Evolutionary conservation across 305 asterid genomes (phyloP).

Genomic region (Striga hermonthica): DNA sequence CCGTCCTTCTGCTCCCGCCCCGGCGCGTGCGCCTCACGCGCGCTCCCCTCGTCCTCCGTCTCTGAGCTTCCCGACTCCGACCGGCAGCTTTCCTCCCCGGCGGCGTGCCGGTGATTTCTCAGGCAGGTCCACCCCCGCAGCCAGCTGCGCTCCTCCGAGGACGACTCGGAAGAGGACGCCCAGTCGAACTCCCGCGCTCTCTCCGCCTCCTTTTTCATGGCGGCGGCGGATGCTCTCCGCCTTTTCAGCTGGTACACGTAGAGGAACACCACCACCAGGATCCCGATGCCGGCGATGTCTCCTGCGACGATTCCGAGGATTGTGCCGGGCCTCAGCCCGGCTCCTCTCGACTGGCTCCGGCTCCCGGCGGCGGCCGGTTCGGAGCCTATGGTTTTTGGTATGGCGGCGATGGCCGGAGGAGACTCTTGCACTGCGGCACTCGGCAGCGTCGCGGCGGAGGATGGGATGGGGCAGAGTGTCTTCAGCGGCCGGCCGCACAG

Average conservation of each 20-base stretch:
- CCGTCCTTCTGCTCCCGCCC: conserved; percentile 51
- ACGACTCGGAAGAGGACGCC: conserved; percentile 56
- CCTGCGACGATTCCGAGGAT: conserved; percentile 67
- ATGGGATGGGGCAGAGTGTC: conserved; percentile 61
- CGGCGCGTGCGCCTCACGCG: conserved; percentile 22
- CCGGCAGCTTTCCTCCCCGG: conserved; percentile 31
- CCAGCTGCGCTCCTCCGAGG: conserved; percentile 60
- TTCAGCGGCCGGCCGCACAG: conserved; percentile 70
- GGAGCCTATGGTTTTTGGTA: conserved; percentile 59
- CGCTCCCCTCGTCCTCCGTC: conserved; percentile 31
- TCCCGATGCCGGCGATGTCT: conserved; percentile 55
- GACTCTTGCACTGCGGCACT: conserved; percentile 50
- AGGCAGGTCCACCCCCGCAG: conserved; percentile 67
- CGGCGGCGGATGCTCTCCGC: conserved; percentile 33
- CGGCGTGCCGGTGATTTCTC: conserved; percentile 41
- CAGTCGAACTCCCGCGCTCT: conserved; percentile 63
- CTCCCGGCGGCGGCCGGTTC: conserved; percentile 35
- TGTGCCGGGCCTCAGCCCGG: conserved; percentile 46
- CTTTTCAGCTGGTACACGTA: conserved; percentile 49
- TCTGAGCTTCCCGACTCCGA: conserved; percentile 46
- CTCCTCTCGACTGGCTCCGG: conserved; percentile 20
- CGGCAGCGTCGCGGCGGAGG: conserved; percentile 46
- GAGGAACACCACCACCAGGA: conserved; percentile 45
- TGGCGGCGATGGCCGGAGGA: conserved; percentile 90
- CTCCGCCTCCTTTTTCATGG: conserved; percentile 42